Evolutionary conservation across 306 rosid species (phyloP).

Genomic region (Dalbergia oliveri): DNA sequence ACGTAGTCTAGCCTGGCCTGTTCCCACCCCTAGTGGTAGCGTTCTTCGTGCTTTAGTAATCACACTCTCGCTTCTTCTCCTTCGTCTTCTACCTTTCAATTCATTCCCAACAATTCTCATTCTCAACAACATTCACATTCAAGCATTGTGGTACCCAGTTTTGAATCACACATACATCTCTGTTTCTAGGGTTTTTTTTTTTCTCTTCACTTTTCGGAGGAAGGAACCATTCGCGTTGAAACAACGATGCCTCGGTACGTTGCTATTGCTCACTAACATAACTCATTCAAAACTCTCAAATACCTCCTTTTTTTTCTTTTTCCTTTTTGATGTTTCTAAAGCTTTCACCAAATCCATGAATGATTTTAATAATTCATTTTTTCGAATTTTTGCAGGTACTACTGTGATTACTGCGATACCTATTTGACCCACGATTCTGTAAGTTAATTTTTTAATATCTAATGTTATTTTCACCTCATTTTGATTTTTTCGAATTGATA

Average conservation of each 20-base stretch:
- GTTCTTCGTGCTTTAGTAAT: no score
- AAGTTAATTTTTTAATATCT: slow-evolving; percentile 26
- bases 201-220: not conserved
- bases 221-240: not conserved
- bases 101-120: no score
- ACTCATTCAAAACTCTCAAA: not conserved
- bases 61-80: no score
- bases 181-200: not conserved
- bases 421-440: slow-evolving; percentile 92
- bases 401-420: slow-evolving; percentile 91
- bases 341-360: not conserved
- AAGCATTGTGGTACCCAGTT: no score
- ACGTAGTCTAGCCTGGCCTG: no score
- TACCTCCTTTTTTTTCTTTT: not conserved
- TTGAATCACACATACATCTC: no score
- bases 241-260: not conserved
- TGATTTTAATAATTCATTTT: not conserved
- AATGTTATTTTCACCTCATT: not conserved
- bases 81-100: no score
- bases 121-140: no score
- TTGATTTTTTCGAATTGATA: not conserved
- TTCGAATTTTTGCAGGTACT: slow-evolving; percentile 60
- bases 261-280: not conserved
- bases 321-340: not conserved
- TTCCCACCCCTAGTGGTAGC: no score